These are phyloP conservation scores for Drechslera avenae DNA, from an alignment of 2,329 filamentous ascomycete genomes.

Conservation along the genomic window DNA sequence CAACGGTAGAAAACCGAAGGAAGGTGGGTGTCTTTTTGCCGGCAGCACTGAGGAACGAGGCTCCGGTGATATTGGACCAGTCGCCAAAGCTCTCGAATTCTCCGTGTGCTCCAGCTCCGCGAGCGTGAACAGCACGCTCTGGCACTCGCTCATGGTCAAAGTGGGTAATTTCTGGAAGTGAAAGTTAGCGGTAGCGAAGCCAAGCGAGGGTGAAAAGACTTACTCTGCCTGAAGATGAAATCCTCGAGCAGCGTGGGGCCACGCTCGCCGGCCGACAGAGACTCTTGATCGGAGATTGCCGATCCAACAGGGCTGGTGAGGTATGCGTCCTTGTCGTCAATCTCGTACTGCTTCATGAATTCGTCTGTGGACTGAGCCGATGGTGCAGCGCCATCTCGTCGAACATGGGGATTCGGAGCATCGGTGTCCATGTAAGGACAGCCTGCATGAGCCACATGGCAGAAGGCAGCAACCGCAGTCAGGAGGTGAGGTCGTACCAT, in stretches of 20 bases:
- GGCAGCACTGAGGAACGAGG: slow-evolving; percentile 63
- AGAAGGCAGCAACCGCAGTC: slow-evolving; percentile 32
- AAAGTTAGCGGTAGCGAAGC: not conserved
- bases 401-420: slow-evolving; percentile 33
- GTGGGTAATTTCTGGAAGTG: not conserved
- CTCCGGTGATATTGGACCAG: slow-evolving; percentile 70
- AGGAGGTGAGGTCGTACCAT: slow-evolving; percentile 35
- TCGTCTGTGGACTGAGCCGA: slow-evolving; percentile 34
- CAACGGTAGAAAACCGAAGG: slow-evolving; percentile 76
- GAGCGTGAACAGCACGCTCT: slow-evolving; percentile 67
- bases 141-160: slow-evolving; percentile 50
- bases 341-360: slow-evolving; percentile 45
- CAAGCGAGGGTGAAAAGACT: slow-evolving; percentile 19
- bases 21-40: slow-evolving; percentile 69
- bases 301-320: slow-evolving; percentile 70
- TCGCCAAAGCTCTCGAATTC: slow-evolving; percentile 71
- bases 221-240: slow-evolving; percentile 60
- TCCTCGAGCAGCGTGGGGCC: slow-evolving; percentile 74
- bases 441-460: slow-evolving; percentile 29
- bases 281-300: slow-evolving; percentile 69
- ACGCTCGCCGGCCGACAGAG: slow-evolving; percentile 68
- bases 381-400: slow-evolving; percentile 23
- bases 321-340: slow-evolving; percentile 44
- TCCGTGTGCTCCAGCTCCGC: slow-evolving; percentile 71
- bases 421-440: slow-evolving; percentile 48